phyloP scores from a whole-genome alignment of 371 early-diverging fungal genomes.

The Lichtheimia hyalospora region DNA sequence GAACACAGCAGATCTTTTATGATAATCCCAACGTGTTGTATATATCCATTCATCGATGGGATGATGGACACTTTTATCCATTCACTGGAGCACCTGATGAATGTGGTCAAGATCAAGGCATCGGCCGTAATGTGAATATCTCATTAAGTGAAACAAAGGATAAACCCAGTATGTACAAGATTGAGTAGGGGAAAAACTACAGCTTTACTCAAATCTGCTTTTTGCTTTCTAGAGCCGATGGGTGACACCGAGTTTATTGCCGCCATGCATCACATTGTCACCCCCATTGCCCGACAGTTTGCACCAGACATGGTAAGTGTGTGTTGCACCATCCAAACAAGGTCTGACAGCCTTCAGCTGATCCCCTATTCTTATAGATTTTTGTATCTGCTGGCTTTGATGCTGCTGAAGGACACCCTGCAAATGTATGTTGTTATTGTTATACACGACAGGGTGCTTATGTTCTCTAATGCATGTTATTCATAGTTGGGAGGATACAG shows the following conservation, averaged over 20 bases:
- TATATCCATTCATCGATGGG: conserved; percentile 67
- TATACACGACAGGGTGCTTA: too few relatives aligned
- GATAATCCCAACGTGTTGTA: conserved; percentile 68
- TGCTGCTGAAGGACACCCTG: conserved; percentile 63
- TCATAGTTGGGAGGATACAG: conserved; percentile 58
- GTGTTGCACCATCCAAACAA: neutral
- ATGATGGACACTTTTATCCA: conserved; percentile 60
- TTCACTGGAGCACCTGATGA: conserved; percentile 56
- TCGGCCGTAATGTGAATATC: conserved; percentile 62
- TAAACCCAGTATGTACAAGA: conserved; percentile 37
- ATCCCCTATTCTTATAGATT: conserved; percentile 16
- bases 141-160: conserved; percentile 46
- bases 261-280: conserved; percentile 58
- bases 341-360: neutral
- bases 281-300: conserved; percentile 61
- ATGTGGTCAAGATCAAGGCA: conserved; percentile 51
- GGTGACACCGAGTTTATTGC: conserved; percentile 65
- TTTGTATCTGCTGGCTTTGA: conserved; percentile 72
- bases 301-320: conserved; percentile 54
- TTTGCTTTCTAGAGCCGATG: conserved; percentile 44
- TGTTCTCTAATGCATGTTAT: neutral
- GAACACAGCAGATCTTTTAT: conserved; percentile 64
- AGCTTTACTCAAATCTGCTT: neutral
- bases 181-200: neutral
- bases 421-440: conserved; percentile 47